These are phyloP conservation scores for Alisma plantagoaquatica DNA, from an alignment of 106 monocot species.

Conservation along the genomic window DNA sequence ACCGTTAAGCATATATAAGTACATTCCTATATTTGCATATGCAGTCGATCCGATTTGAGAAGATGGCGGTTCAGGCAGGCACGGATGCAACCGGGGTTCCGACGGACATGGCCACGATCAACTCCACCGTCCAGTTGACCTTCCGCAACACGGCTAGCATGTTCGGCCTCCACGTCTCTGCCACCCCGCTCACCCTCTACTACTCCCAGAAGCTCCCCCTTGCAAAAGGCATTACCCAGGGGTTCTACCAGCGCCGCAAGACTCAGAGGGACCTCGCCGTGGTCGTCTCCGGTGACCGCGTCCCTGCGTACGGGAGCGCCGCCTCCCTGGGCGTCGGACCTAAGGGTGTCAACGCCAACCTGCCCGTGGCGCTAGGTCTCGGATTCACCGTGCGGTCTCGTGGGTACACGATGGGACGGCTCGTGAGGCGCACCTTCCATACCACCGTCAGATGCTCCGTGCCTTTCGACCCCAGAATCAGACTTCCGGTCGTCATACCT, in stretches of 20 bases:
- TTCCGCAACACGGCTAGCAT: slow-evolving; percentile 78
- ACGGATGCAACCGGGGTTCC: slow-evolving; percentile 76
- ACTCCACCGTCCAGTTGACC: slow-evolving; percentile 61
- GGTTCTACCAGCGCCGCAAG: slow-evolving; percentile 85
- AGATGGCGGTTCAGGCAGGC: slow-evolving; percentile 64
- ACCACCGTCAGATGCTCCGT: slow-evolving; percentile 29
- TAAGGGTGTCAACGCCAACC: neutral
- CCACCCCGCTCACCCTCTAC: slow-evolving; percentile 43
- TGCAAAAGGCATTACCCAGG: slow-evolving; percentile 49
- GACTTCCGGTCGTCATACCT: too few species aligned
- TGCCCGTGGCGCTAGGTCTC: slow-evolving; percentile 33
- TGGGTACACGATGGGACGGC: slow-evolving; percentile 70
- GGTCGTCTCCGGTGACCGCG: slow-evolving; percentile 42
- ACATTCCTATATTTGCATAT: neutral
- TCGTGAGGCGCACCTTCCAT: slow-evolving; percentile 79
- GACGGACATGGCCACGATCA: slow-evolving; percentile 59
- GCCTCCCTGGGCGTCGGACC: slow-evolving; percentile 11
- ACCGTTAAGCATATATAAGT: neutral
- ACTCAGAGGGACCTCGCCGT: slow-evolving; percentile 49
- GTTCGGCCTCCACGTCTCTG: slow-evolving; percentile 77
- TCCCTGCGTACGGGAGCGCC: slow-evolving; percentile 71
- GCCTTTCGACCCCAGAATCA: slow-evolving; percentile 31
- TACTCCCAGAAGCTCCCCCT: slow-evolving; percentile 70
- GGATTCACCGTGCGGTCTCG: slow-evolving; percentile 49
- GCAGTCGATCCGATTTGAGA: slow-evolving; percentile 71